Conservation (phyloP, 257 asterid genomes). For the Plectranthus barbatus region DNA sequence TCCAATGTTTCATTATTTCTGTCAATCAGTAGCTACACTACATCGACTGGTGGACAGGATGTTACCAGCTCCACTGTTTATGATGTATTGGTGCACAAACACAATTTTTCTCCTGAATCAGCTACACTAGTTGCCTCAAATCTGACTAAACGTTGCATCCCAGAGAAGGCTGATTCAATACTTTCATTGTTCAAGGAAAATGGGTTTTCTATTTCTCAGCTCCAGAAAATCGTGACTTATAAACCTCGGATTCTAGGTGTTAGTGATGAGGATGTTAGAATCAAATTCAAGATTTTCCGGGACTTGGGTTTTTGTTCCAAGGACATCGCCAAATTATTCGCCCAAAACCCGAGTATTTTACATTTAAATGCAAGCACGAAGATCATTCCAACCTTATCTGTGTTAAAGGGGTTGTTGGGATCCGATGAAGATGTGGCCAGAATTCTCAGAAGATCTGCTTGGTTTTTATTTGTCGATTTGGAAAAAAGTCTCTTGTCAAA, state of each 20-base stretch:
- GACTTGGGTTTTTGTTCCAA: background rate
- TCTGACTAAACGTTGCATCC: background rate
- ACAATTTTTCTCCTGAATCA: too few species aligned
- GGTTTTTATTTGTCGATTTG: background rate
- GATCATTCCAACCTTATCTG: background rate
- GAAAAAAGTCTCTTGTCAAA: background rate
- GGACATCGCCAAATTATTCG: background rate
- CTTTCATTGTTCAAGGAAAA: background rate
- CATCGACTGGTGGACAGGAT: too few species aligned
- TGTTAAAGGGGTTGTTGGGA: background rate
- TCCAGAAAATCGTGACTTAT: background rate
- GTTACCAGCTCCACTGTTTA: too few species aligned
- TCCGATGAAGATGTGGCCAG: background rate
- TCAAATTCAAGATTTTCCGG: background rate
- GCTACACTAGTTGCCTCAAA: background rate
- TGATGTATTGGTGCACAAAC: too few species aligned
- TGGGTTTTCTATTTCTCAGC: background rate
- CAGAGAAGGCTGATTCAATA: background rate
- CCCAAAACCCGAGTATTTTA: background rate
- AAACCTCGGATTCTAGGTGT: background rate
- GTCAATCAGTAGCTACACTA: too few species aligned
- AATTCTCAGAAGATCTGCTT: background rate
- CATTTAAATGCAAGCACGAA: background rate
- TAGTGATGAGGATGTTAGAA: background rate
- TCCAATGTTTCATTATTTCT: too few species aligned